These are phyloP conservation scores for Rhinocladiella similis DNA, from an alignment of 2,329 filamentous ascomycete species.

Conservation along the genomic window DNA sequence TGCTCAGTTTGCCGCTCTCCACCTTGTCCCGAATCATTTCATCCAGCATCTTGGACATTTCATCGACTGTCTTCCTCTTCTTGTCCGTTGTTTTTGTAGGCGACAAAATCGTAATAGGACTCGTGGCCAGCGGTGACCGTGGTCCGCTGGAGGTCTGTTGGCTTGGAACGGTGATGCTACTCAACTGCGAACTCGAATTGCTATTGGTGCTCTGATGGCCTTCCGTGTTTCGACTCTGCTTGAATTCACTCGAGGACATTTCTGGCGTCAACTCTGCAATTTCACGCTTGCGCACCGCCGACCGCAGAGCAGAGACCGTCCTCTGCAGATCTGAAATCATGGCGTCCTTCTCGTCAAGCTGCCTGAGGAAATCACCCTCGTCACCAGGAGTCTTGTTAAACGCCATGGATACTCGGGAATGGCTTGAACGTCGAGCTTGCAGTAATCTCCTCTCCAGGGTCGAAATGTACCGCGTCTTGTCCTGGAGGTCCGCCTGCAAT, in stretches of 20 bases:
- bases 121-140: conserved; percentile 20
- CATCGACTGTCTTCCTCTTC: conserved; percentile 72
- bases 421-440: conserved; percentile 86
- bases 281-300: conserved; percentile 81
- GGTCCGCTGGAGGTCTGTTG: conserved; percentile 13
- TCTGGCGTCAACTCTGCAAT: conserved; percentile 63
- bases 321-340: conserved; percentile 93
- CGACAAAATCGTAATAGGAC: conserved; percentile 35
- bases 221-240: conserved; percentile 29
- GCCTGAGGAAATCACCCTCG: conserved; percentile 74
- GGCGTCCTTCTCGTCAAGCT: conserved; percentile 93
- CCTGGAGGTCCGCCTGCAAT: conserved; percentile 90
- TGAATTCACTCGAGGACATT: conserved; percentile 34
- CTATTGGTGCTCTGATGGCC: conserved; percentile 33
- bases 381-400: conserved; percentile 70
- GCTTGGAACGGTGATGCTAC: conserved; percentile 17
- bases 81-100: conserved; percentile 46
- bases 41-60: conserved; percentile 90
- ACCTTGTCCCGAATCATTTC: conserved; percentile 94
- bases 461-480: conserved; percentile 95
- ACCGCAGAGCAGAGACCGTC: conserved; percentile 85
- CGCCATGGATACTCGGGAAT: conserved; percentile 79
- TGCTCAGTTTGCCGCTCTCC: conserved; percentile 70
- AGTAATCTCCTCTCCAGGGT: conserved; percentile 90
- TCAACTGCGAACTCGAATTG: conserved; percentile 33